Evolutionary conservation across 1,139 yeast species (phyloP), one percentile per base, ranked within the genome.

Genomic region (Candida dubliniensis): DNA sequence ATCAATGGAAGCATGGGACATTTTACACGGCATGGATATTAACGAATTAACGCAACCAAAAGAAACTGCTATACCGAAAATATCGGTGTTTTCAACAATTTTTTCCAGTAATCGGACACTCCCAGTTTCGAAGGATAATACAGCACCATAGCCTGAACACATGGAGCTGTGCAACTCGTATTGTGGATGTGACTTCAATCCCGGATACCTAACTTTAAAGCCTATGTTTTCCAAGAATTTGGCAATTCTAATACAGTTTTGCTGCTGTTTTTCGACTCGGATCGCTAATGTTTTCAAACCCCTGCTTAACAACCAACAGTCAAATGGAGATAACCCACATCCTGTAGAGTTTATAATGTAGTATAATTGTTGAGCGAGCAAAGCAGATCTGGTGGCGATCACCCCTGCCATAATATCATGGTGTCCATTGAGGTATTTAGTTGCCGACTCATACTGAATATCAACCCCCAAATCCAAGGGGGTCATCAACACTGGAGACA

Each of bases 1-100:
- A 58, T 89, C 96, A 52, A 91, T 90, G 5, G 96, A 84, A n/a
- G 97, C 97, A 61, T 90, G 97, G 2, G 96, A 87, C 97, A 90
- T 90, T 64, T 81, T 81, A 65, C 96, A 88, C 10, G 97, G 97
- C 85, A 90, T 80, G 38, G 95, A 86, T 47, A 91, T 88, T 57
- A 91, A 74, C 14, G 96, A 87, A 67, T 89, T 88, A 46, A 91
- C 96, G 63, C 96, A 87, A 14, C 98, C 98, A 66, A 91, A 91
- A 5, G 96, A 87, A 4, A 91, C 97, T 8, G 96, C 88, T 52
- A 91, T 89, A 32, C 93, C 90, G 71, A 87, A 91, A 36, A 91
- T 73, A 46, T 83, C 81, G 9, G 91, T 81, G 42, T 74, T 71
- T 56, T 87, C 93, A 23, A 90, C 93, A 50, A 91, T 83, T 47